Evolutionary conservation across 2,329 filamentous ascomycete genomes (phyloP), one percentile per base, ranked within the genome.

Genomic region (Cordyceps militaris): DNA sequence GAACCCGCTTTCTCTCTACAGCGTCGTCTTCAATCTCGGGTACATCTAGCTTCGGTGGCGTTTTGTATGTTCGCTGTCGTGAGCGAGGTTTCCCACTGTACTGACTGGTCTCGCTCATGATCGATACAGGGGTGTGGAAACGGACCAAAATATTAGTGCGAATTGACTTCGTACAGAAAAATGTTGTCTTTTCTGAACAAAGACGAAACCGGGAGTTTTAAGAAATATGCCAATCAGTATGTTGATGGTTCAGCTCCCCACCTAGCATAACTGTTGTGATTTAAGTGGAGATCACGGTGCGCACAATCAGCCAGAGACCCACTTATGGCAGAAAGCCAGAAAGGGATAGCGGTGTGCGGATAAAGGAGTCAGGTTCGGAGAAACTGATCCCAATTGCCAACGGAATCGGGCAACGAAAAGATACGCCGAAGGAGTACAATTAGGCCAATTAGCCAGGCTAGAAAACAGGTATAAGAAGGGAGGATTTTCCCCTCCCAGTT

Each of bases 1-100:
- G 61, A 1, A 81, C 71, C 11, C 79, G 71, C 65, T 82, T 83
- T 23, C 80, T 71, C 66, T 82, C 79, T 3, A 73, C 69, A 1
- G 79, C 76, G 67, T 82, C 73, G 23, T 80, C 70, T 5, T 78
- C 74, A 19, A 79, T 77, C 50, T 78, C 65, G 5, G 79, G 78
- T 7, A 80, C 71, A 1, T 69, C 67, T 7, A 80, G 65, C 3
- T 65, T n/a, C 5, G 72, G 68, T 2, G 73, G 70, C 19, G 72
- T 59, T 62, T 77, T 79, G 60, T 71, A 66, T 10, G 67, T 59
- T 38, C 76, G 63, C 58, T 79, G 76, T 44, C 76, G 65, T 23
- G 70, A 71, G 13, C 69, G 66, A 13, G 70, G 69, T 40, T 48
- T 21, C 24, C 53, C 53, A 21, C 60, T 64, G 16, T 58, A 54